phyloP scores from a whole-genome alignment of 2,329 filamentous ascomycete species.

The Pseudogymnoascus sp. region DNA sequence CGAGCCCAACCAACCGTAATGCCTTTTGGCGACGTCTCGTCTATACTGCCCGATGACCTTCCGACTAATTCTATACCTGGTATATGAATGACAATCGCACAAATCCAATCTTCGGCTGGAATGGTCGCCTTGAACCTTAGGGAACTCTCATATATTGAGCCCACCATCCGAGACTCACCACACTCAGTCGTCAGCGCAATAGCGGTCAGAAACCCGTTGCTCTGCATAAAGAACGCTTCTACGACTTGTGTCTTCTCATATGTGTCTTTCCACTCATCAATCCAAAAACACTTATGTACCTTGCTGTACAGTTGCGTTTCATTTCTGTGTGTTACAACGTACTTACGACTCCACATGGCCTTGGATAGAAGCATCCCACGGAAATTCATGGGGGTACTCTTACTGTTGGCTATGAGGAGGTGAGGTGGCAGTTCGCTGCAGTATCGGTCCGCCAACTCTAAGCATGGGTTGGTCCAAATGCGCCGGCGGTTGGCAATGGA shows the following conservation, averaged over 20 bases:
- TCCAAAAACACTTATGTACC: not conserved
- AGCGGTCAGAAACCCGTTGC: not conserved
- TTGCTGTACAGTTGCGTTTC: not conserved
- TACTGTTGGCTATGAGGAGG: too few species aligned
- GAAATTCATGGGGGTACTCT: not conserved
- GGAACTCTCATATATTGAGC: not conserved
- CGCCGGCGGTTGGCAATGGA: slow-evolving; percentile 27
- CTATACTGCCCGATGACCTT: not conserved
- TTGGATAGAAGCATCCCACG: not conserved
- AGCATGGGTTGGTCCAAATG: slow-evolving; percentile 21
- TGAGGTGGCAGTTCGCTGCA: not conserved
- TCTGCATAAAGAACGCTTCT: not conserved
- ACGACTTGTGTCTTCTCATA: not conserved
- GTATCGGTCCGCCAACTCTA: not conserved
- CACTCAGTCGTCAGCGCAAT: not conserved
- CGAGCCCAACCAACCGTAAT: not conserved
- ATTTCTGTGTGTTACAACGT: not conserved
- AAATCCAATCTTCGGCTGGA: slow-evolving; percentile 4
- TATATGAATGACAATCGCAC: slow-evolving; percentile 10
- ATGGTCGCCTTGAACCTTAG: not conserved
- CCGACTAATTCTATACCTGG: not conserved
- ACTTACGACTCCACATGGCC: not conserved
- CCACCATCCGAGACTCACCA: not conserved
- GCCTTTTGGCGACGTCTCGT: slow-evolving; percentile 1
- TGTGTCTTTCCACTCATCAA: not conserved